Evolutionary conservation across 192 early-diverging fungal genomes (phyloP).

Genomic region (Pilobolus umbonatus): DNA sequence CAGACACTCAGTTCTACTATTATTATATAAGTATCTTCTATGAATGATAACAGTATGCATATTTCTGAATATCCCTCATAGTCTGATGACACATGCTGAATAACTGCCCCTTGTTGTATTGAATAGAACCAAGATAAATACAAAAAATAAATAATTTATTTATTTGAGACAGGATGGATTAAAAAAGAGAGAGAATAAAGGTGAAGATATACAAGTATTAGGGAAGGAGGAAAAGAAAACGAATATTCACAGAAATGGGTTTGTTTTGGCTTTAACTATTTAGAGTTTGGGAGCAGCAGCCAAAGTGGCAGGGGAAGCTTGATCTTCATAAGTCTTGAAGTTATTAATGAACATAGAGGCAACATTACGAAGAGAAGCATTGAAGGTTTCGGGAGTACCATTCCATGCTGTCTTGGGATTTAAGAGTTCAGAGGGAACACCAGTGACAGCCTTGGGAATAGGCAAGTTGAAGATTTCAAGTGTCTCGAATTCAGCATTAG

Average conservation of each 20-base stretch:
- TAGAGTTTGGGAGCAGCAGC: conserved; percentile 62
- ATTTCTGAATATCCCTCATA: no score
- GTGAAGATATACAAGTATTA: background rate
- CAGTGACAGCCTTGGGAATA: conserved; percentile 74
- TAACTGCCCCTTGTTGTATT: no score
- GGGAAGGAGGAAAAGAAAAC: background rate
- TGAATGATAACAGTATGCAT: no score
- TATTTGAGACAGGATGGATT: no score
- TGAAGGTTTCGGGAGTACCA: conserved; percentile 63
- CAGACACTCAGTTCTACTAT: no score
- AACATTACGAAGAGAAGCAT: conserved; percentile 64
- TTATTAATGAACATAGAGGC: conserved; percentile 82
- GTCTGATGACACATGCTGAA: no score
- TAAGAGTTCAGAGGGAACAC: conserved; percentile 78
- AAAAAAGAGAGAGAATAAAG: background rate
- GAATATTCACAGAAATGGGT: background rate
- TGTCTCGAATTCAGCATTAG: conserved; percentile 76
- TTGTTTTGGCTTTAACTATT: background rate
- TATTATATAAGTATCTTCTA: no score
- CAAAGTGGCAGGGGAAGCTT: conserved; percentile 68
- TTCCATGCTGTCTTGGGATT: conserved; percentile 84
- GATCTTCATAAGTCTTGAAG: conserved; percentile 79
- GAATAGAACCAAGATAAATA: no score
- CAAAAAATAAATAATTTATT: no score
- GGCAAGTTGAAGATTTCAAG: conserved; percentile 85